Conservation (phyloP, 1,284 basidiomycete genomes). For the Cutaneotrichosporon daszewskae region DNA sequence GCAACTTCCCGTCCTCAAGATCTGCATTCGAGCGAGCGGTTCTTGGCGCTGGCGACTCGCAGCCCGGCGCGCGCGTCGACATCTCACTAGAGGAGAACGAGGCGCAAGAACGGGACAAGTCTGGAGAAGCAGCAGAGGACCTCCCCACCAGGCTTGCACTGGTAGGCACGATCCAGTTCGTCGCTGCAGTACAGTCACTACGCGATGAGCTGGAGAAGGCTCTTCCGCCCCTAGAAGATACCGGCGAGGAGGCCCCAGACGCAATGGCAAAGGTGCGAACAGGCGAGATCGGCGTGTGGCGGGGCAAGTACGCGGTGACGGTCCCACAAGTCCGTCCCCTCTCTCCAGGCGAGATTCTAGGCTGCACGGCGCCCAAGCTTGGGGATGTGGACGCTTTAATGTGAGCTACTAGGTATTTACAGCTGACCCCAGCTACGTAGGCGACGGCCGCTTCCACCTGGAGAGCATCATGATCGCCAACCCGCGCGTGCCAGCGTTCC, state of each 20-base stretch:
- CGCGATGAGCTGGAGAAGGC: constrained; percentile 62
- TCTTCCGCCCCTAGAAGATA: constrained; percentile 30
- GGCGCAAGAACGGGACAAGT: no score
- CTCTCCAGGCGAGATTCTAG: constrained; percentile 92
- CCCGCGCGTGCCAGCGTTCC: constrained; percentile 88
- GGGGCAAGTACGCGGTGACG: constrained; percentile 62
- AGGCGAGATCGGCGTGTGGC: constrained; percentile 45
- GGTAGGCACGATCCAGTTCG: constrained; percentile 94
- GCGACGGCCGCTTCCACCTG: constrained; percentile 96
- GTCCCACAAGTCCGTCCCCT: constrained; percentile 91
- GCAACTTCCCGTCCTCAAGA: constrained; percentile 72
- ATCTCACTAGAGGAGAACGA: constrained; percentile 35
- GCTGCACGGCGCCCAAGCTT: constrained; percentile 88
- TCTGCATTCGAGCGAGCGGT: constrained; percentile 39
- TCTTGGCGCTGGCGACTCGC: constrained; percentile 30
- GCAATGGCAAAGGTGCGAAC: constrained; percentile 31
- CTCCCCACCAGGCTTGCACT: constrained; percentile 68
- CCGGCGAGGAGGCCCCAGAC: constrained; percentile 12
- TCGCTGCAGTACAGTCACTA: constrained; percentile 78
- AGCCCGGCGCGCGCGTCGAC: constrained; percentile 34
- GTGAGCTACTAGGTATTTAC: constrained; percentile 51
- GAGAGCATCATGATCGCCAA: constrained; percentile 99
- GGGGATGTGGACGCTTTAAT: constrained; percentile 72
- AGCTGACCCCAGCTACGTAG: constrained; percentile 66
- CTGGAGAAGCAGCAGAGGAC: constrained; percentile 5